Base-by-base conservation (phyloP, 306 rosid genomes). In the Herpetospermum pedunculosum region DNA sequence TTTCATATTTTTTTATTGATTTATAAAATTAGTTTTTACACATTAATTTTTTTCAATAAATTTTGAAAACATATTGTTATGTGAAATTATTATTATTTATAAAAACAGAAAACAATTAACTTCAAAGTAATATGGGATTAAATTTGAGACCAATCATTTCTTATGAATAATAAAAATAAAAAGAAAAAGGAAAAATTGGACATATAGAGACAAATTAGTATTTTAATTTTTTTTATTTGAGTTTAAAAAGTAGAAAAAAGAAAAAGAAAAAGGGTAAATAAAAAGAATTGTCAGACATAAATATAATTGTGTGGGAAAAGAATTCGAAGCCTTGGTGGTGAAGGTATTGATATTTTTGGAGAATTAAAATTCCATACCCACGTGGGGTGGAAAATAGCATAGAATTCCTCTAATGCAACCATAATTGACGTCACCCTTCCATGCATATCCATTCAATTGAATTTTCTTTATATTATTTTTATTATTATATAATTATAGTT, bases 291-390 rank as follows among this genome's bases (percentile, higher is more conserved):
- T 53, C 8, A 48, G n/a, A 18, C 3, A 18, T 48, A 7, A n/a
- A n/a, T n/a, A n/a, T n/a, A n/a, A n/a, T n/a, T n/a, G n/a, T 19
- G 12, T 50, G 57, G 26, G 57, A 50, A 50, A 50, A 50, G 35
- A 58, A 71, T 15, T 44, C 40, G 50, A 10, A 32, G 1, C 35
- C 53, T 75, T 70, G 54, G 2, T 71, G 52, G 25, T 0, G 43
- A 25, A 76, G 75, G n/a, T 52, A 58, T 63, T 71, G 60, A 76
- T 60, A 6, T 19, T 21, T 21, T 72, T 58, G 77, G 85, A 78
- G 76, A 81, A 73, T 81, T 78, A 74, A 78, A 73, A 73, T 55
- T 55, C 12, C 50, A 75, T 37, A 41, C 80, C 50, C 76, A 64
- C 59, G 54, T 16, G 69, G 43, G 64, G 41, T 32, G 12, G 18